Percentiles rank a stretch among this genome's conserved stretches.
phyloP scores from a whole-genome alignment of 129 eudicot species.

The Silybum marianum region DNA sequence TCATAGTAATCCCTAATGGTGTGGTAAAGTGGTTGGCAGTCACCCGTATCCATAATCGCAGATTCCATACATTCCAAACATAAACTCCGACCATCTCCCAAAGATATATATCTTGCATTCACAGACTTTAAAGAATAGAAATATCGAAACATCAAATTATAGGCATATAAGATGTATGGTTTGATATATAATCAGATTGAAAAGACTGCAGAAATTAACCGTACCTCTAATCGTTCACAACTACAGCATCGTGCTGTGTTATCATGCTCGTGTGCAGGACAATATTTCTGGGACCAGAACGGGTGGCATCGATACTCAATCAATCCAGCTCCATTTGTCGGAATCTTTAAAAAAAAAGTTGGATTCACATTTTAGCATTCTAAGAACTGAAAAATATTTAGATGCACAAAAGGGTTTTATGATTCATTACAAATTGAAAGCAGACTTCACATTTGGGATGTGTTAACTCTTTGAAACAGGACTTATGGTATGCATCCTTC shows the following conservation, averaged over 20 bases:
- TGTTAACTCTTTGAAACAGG: conserved; percentile 89
- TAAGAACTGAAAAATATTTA: neutral
- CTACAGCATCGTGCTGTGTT: conserved; percentile 94
- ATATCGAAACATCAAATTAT: conserved; percentile 5
- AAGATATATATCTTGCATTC: conserved; percentile 71
- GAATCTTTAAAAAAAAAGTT: conserved; percentile 54
- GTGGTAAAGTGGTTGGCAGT: conserved; percentile 96
- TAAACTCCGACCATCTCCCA: conserved; percentile 95
- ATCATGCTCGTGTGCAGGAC: conserved; percentile 95
- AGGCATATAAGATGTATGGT: neutral
- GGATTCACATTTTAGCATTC: conserved; percentile 25
- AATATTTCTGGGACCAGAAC: conserved; percentile 96
- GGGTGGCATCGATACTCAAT: conserved; percentile 99
- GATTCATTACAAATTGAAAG: conserved; percentile 75
- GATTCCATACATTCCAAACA: conserved; percentile 99
- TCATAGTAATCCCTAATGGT: conserved; percentile 93
- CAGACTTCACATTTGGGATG: conserved; percentile 99
- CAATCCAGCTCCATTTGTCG: conserved; percentile 87
- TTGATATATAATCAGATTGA: neutral
- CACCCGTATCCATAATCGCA: conserved; percentile 95
- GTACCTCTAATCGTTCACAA: conserved; percentile 97
- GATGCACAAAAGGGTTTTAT: conserved; percentile 12
- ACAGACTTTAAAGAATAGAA: conserved; percentile 53
- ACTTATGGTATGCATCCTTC: conserved; percentile 87
- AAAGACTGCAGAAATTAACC: conserved; percentile 13